These are phyloP conservation scores for Starmerella vaccinii DNA, from an alignment of 805 yeast species.

Conservation along the genomic window DNA sequence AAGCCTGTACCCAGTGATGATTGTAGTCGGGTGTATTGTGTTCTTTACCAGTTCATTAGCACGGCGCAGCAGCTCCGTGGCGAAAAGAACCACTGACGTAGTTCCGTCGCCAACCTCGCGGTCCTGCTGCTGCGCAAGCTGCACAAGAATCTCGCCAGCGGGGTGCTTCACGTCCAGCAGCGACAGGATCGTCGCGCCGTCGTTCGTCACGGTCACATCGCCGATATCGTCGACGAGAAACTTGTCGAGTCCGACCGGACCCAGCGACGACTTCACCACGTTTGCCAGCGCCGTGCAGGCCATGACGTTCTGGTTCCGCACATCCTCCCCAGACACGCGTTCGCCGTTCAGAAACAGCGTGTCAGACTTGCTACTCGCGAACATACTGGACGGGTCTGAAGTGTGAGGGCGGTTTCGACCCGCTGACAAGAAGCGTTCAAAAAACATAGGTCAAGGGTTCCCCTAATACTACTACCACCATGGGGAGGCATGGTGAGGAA, in stretches of 20 bases:
- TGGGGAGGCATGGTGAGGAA: background rate
- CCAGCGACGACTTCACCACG: slow-evolving; percentile 81
- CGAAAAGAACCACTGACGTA: slow-evolving; percentile 92
- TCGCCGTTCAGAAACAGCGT: slow-evolving; percentile 94
- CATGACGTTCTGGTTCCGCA: slow-evolving; percentile 83
- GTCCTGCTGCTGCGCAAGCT: slow-evolving; percentile 96
- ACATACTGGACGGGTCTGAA: slow-evolving; percentile 12
- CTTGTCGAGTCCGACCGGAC: slow-evolving; percentile 97
- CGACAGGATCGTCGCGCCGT: slow-evolving; percentile 92
- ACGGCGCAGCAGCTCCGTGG: slow-evolving; percentile 79
- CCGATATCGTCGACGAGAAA: slow-evolving; percentile 99
- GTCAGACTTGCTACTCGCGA: slow-evolving; percentile 35
- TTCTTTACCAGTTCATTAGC: slow-evolving; percentile 90
- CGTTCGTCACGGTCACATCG: slow-evolving; percentile 96
- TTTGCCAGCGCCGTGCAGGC: slow-evolving; percentile 85
- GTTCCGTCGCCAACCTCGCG: slow-evolving; percentile 97
- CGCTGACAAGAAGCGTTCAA: slow-evolving; percentile 4
- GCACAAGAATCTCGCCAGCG: slow-evolving; percentile 94
- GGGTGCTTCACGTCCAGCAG: slow-evolving; percentile 96
- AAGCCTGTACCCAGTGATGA: slow-evolving; percentile 89
- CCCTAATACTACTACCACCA: background rate
- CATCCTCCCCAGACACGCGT: slow-evolving; percentile 89
- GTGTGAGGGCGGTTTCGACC: background rate
- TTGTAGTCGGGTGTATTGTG: slow-evolving; percentile 95
- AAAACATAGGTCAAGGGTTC: background rate